phyloP scores from a whole-genome alignment of 2,329 filamentous ascomycete genomes.

The Ascosphaera apis region DNA sequence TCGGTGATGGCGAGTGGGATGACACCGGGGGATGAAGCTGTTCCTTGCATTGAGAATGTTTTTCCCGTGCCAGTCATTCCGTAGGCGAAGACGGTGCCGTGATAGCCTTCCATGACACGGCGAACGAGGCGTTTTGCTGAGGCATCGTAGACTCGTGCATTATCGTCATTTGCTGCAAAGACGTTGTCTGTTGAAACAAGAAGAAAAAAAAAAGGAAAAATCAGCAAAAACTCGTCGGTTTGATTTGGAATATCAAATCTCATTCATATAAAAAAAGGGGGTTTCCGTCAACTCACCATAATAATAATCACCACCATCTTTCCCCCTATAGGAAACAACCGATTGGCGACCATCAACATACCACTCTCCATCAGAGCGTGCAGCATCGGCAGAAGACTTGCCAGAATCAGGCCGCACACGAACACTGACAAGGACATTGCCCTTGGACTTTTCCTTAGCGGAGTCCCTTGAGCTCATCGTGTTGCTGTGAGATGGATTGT shows the following conservation, averaged over 20 bases:
- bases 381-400: conserved; percentile 32
- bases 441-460: conserved; percentile 46
- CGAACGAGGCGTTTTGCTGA: conserved; percentile 83
- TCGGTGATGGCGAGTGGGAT: conserved; percentile 95
- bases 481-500: background rate
- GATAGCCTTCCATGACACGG: conserved; percentile 96
- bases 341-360: conserved; percentile 68
- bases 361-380: conserved; percentile 60
- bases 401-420: conserved; percentile 62
- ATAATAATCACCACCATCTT: conserved; percentile 75
- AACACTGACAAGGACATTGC: conserved; percentile 90
- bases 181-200: conserved; percentile 52
- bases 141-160: conserved; percentile 82
- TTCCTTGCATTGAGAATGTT: conserved; percentile 99
- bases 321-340: conserved; percentile 61
- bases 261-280: conserved; percentile 3
- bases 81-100: conserved; percentile 94
- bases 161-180: conserved; percentile 82
- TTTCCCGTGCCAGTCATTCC: conserved; percentile 98
- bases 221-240: too few species aligned
- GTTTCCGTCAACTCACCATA: conserved; percentile 57
- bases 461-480: background rate
- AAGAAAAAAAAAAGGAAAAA: background rate
- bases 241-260: conserved; percentile 5
- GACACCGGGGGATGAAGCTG: conserved; percentile 80